Evolutionary conservation across 108 stramenopile genomes (phyloP), one percentile per base, ranked within the genome.

Genomic region (Skeletonema potamos): DNA sequence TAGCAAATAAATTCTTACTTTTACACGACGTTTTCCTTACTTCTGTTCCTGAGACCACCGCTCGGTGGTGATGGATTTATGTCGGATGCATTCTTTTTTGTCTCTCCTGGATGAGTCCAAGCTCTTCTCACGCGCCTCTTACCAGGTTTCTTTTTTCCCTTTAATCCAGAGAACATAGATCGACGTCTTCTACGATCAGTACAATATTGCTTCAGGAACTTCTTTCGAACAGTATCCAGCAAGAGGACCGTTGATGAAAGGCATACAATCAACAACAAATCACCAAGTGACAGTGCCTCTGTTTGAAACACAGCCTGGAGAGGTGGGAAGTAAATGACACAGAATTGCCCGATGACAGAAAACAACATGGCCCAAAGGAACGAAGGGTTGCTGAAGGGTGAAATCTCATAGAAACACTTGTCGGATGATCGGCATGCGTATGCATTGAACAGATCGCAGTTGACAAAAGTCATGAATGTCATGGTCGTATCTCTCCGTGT

Each of bases 381-480:
- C 7, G 95, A 85, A 59, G 85, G 87, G 72, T 99, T 98, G 54
- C 88, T 84, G 41, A 85, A 86, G 10, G 89, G 74, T 54, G 75
- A 78, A 56, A 97, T 73, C 57, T 95, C 87, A 63, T 95, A 95
- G 51, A 95, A 95, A 22, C 84, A 84, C 46, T 79, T 73, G 10
- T 89, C 88, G 0, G 86, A 84, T 27, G 93, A 94, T 54, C 97
- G 92, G 69, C 98, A 98, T 12, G 87, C 95, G 44, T 93, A 90
- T 48, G 96, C 96, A 80, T 98, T 98, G 85, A 98, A 91, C 44
- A 97, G 87, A 81, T 99, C 98, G 60, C 90, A 96, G 71, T 96
- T 92, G 22, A 97, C 95, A 80, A 98, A 97, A 6, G 95, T 96
- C 87, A 97, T 98, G 85, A 98, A 98, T 13, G 98, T 99, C 96